Evolutionary conservation across 1,284 basidiomycete genomes (phyloP).

Genomic region (Peniophora sp.): DNA sequence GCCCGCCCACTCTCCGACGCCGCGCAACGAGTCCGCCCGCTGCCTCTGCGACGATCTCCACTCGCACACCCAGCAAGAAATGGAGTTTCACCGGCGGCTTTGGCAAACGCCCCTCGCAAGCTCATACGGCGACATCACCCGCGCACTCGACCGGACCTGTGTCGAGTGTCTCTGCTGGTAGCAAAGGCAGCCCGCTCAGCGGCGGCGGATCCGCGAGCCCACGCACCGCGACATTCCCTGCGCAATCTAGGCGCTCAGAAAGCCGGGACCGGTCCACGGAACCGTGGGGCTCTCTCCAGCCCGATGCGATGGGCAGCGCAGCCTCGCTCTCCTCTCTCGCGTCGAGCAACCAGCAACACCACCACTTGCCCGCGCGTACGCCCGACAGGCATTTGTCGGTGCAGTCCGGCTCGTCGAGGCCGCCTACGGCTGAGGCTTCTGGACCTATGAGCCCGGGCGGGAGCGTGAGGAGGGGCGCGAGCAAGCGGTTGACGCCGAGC

Average conservation of each 20-base stretch:
- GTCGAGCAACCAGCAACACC: slow-evolving; percentile 49
- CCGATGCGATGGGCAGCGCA: slow-evolving; percentile 67
- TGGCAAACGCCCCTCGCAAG: slow-evolving; percentile 67
- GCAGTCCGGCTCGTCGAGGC: slow-evolving; percentile 66
- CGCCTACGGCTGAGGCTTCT: slow-evolving; percentile 36
- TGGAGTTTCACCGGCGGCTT: slow-evolving; percentile 93
- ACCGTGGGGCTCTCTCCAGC: slow-evolving; percentile 61
- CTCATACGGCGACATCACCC: slow-evolving; percentile 20
- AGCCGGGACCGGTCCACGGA: slow-evolving; percentile 52
- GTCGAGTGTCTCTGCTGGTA: not conserved
- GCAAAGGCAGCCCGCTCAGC: slow-evolving; percentile 29
- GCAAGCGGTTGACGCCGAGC: slow-evolving; percentile 83
- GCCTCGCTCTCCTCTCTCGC: slow-evolving; percentile 65
- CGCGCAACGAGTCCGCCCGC: slow-evolving; percentile 22
- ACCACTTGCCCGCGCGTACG: slow-evolving; percentile 28
- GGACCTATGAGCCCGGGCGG: slow-evolving; percentile 65
- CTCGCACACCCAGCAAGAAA: slow-evolving; percentile 83
- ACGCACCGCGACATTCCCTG: slow-evolving; percentile 49
- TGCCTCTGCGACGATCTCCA: slow-evolving; percentile 29
- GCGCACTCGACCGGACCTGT: too few species aligned
- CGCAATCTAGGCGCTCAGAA: slow-evolving; percentile 51
- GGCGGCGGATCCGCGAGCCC: slow-evolving; percentile 48
- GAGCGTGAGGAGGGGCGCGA: slow-evolving; percentile 57
- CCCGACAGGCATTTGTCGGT: slow-evolving; percentile 52
- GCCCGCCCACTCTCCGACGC: slow-evolving; percentile 8